Evolutionary conservation across 257 asterid genomes (phyloP).

Genomic region (Coffea eugenioides): DNA sequence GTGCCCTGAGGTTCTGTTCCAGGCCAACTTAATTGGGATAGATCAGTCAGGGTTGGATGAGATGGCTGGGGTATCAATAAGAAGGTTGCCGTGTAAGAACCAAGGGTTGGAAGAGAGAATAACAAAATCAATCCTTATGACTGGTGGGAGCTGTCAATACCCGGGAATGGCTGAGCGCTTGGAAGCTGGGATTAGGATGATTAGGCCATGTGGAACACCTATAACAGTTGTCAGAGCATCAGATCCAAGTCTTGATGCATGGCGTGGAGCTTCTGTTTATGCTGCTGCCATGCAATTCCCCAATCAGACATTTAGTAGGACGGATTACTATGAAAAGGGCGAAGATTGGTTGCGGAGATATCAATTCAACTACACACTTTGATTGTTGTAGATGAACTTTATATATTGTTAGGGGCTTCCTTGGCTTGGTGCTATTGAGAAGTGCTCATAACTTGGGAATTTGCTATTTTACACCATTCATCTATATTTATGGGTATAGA

Average conservation of each 20-base stretch:
- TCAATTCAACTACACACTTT: constrained; percentile 53
- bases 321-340: constrained; percentile 91
- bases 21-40: constrained; percentile 77
- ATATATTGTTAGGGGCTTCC: not conserved
- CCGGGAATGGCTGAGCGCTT: constrained; percentile 80
- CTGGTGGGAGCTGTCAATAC: constrained; percentile 88
- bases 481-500: not conserved
- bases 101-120: constrained; percentile 51
- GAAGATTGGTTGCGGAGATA: constrained; percentile 81
- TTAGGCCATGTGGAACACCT: constrained; percentile 76
- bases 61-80: constrained; percentile 66
- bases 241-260: constrained; percentile 78
- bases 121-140: constrained; percentile 71
- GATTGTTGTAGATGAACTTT: constrained; percentile 20
- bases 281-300: constrained; percentile 60
- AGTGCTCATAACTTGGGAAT: not conserved
- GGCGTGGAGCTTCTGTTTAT: constrained; percentile 92
- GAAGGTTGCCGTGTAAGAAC: constrained; percentile 54
- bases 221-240: constrained; percentile 58
- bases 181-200: constrained; percentile 79
- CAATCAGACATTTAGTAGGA: constrained; percentile 64
- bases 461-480: not conserved
- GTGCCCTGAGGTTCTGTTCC: constrained; percentile 82
- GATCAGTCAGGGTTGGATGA: constrained; percentile 95
- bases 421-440: not conserved